Evolutionary conservation across 371 early-diverging fungal species (phyloP).

Genomic region (Actinomucor elegans): DNA sequence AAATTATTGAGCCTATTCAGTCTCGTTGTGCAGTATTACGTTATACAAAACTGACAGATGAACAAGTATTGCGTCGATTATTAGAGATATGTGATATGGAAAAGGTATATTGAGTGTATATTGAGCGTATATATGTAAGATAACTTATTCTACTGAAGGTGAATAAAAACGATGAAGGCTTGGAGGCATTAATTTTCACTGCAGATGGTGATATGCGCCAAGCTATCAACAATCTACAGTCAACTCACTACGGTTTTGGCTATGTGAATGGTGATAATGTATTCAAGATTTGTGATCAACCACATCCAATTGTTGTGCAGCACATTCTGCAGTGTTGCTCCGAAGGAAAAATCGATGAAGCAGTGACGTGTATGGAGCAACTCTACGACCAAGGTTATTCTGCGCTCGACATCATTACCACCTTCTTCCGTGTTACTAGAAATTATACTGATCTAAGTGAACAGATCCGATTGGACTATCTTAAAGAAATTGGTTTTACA

Average conservation of each 20-base stretch:
- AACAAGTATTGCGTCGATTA: constrained; percentile 78
- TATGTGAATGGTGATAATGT: constrained; percentile 86
- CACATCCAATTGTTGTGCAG: constrained; percentile 84
- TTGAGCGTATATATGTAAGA: too few relatives aligned
- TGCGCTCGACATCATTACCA: constrained; percentile 88
- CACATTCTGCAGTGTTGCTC: constrained; percentile 72
- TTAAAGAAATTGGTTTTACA: constrained; percentile 59
- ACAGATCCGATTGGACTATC: constrained; percentile 70
- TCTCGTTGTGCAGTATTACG: constrained; percentile 96
- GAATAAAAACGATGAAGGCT: constrained; percentile 79
- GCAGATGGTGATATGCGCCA: constrained; percentile 99
- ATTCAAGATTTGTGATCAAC: constrained; percentile 95
- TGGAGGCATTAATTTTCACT: constrained; percentile 93
- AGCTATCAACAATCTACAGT: constrained; percentile 97
- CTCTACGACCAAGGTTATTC: constrained; percentile 88
- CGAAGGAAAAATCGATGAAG: constrained; percentile 68
- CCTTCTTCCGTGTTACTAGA: constrained; percentile 88
- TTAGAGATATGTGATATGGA: constrained; percentile 84
- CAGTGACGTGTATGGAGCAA: constrained; percentile 62
- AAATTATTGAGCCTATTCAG: constrained; percentile 99
- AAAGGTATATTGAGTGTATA: constrained; percentile 56
- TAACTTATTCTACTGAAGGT: too few relatives aligned
- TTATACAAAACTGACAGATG: constrained; percentile 77
- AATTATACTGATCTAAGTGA: constrained; percentile 41
- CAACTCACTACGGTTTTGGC: constrained; percentile 85